A percentile compares a stretch with the other conserved stretches of the same genome.
These are phyloP conservation scores for Fusarium hainanense DNA, from an alignment of 2,329 filamentous ascomycete species.

Conservation along the genomic window DNA sequence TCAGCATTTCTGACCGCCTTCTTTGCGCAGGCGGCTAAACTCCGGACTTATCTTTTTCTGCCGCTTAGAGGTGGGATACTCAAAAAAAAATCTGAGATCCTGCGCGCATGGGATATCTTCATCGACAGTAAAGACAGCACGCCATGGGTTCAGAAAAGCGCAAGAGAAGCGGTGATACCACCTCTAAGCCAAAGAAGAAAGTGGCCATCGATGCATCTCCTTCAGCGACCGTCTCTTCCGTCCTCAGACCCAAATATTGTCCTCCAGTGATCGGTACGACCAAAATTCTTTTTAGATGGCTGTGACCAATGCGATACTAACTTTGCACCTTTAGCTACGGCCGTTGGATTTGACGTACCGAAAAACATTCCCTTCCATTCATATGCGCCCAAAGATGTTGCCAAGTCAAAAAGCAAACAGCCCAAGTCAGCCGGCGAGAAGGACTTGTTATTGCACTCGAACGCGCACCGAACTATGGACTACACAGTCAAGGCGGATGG, in stretches of 20 bases:
- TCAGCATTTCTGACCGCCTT: conserved; percentile 36
- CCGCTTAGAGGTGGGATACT: neutral
- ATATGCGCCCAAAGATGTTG: conserved; percentile 57
- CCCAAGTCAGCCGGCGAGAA: conserved; percentile 55
- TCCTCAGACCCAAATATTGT: conserved; percentile 58
- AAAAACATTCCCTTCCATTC: conserved; percentile 58
- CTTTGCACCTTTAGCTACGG: conserved; percentile 46
- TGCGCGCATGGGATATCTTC: conserved; percentile 8
- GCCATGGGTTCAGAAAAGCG: conserved; percentile 60
- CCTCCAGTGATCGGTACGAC: conserved; percentile 65
- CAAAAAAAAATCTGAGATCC: conserved; percentile 47
- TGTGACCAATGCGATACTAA: conserved; percentile 34
- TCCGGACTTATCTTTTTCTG: neutral
- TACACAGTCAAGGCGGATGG: conserved; percentile 67
- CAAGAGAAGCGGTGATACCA: conserved; percentile 60
- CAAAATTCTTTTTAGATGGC: neutral
- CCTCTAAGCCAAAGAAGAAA: conserved; percentile 62
- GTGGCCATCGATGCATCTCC: conserved; percentile 58
- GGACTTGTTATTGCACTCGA: conserved; percentile 69
- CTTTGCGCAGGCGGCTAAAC: conserved; percentile 39
- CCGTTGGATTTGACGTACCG: conserved; percentile 53
- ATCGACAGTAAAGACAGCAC: conserved; percentile 15
- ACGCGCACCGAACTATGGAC: conserved; percentile 66
- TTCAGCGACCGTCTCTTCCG: conserved; percentile 58
- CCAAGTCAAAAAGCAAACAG: conserved; percentile 52